Evolutionary conservation across 768 basidiomycete species (phyloP).

Genomic region (Phanerochaete carnosa): DNA sequence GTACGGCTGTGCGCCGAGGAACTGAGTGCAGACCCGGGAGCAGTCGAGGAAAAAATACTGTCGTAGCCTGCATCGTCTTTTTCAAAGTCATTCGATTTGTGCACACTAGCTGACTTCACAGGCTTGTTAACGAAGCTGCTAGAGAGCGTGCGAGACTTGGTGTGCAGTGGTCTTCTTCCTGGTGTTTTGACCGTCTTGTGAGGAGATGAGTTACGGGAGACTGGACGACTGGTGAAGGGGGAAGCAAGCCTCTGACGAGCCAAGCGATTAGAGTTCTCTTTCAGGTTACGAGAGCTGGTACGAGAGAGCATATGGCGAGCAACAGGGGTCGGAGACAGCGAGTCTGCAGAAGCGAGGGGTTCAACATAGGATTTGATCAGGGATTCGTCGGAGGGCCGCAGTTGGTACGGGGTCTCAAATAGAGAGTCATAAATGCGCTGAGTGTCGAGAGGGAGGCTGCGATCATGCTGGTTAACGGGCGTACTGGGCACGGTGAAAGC

Average conservation of each 20-base stretch:
- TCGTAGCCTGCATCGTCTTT: not conserved
- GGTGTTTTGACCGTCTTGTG: constrained; percentile 19
- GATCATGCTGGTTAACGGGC: not conserved
- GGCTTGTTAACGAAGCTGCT: constrained; percentile 4
- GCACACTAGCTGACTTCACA: not conserved
- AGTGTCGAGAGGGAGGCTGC: constrained; percentile 5
- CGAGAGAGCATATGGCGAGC: constrained; percentile 32
- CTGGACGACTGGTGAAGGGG: constrained; percentile 45
- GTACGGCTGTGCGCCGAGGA: constrained; percentile 19
- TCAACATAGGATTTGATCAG: constrained; percentile 15
- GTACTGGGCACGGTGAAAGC: constrained; percentile 5
- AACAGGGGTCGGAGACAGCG: constrained; percentile 42
- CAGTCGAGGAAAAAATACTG: constrained; percentile 3
- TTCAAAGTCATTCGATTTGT: not conserved
- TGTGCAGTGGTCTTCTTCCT: constrained; percentile 22
- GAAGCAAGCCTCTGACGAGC: constrained; percentile 33
- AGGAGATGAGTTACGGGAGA: constrained; percentile 37
- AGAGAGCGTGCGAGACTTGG: constrained; percentile 41
- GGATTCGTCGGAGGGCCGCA: constrained; percentile 9
- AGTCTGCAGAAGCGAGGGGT: constrained; percentile 24
- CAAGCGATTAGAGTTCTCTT: constrained; percentile 31
- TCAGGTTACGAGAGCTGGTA: constrained; percentile 38
- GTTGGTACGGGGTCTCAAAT: constrained; percentile 8
- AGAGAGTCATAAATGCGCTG: constrained; percentile 8
- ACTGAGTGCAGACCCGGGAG: constrained; percentile 1